phyloP scores from a whole-genome alignment of 176 grass and related monocot genomes.

The Elaeis guineensis region DNA sequence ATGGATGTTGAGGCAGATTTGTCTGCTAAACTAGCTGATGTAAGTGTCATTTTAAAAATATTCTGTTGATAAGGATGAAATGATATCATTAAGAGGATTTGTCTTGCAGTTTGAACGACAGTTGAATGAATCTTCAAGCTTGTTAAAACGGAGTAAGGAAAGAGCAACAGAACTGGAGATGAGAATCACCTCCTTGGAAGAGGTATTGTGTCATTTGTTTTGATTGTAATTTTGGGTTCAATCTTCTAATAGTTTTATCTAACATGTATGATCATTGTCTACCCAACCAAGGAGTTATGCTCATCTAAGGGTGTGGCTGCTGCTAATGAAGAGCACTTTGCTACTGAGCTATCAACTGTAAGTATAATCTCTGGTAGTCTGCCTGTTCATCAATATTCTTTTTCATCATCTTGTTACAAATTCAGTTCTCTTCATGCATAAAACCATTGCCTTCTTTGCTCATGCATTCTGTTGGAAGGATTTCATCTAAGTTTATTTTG shows the following conservation, averaged over 20 bases:
- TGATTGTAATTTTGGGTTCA: neutral
- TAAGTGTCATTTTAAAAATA: constrained; percentile 16
- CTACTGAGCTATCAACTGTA: constrained; percentile 76
- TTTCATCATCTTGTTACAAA: no score
- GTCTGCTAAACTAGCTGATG: constrained; percentile 72
- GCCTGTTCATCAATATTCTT: no score
- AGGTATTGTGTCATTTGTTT: constrained; percentile 39
- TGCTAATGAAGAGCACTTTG: constrained; percentile 57
- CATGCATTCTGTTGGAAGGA: no score
- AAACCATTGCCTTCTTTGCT: no score
- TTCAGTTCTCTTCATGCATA: no score
- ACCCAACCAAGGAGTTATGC: constrained; percentile 47
- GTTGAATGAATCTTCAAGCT: constrained; percentile 53
- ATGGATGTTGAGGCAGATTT: constrained; percentile 73
- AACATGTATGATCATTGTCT: neutral
- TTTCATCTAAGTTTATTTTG: no score
- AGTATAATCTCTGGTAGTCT: constrained; percentile 4
- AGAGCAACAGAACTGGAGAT: constrained; percentile 56
- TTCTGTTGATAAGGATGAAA: neutral
- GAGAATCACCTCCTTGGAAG: constrained; percentile 66
- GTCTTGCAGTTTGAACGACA: constrained; percentile 79
- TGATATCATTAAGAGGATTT: neutral
- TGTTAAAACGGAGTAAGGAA: constrained; percentile 60
- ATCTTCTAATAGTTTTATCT: neutral
- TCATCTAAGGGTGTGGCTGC: constrained; percentile 70